Percentiles rank a stretch among this genome's conserved stretches.
Evolutionary conservation across 805 yeast species (phyloP).

Genomic region (Candida sakaeoensis): DNA sequence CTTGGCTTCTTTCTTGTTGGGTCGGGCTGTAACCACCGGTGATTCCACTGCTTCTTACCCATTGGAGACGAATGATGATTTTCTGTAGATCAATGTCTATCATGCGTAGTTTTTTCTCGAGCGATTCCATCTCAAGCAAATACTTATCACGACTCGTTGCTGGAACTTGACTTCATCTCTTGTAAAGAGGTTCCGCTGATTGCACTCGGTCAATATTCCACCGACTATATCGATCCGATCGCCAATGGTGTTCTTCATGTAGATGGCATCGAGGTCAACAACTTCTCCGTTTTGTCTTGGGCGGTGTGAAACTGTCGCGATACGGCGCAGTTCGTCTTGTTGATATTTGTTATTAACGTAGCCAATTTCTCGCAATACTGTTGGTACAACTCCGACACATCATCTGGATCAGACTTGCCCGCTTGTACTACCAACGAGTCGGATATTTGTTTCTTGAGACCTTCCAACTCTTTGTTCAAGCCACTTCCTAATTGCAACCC

Average conservation of each 20-base stretch:
- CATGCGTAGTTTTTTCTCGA: not conserved
- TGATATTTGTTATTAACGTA: not conserved
- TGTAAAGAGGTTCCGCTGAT: too few relatives aligned
- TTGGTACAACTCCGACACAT: not conserved
- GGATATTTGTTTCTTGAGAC: not conserved
- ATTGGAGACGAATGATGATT: constrained; percentile 99
- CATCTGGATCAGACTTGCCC: not conserved
- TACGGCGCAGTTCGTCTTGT: not conserved
- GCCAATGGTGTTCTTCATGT: too few relatives aligned
- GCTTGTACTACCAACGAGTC: not conserved
- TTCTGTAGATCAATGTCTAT: not conserved
- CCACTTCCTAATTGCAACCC: constrained; percentile 2
- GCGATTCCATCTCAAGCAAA: not conserved
- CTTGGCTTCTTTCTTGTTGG: constrained; percentile 92
- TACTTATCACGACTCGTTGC: not conserved
- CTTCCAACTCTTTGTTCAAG: not conserved
- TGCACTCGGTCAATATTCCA: too few relatives aligned
- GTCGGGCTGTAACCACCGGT: constrained; percentile 98
- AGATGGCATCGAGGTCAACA: constrained; percentile 1
- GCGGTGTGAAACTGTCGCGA: not conserved
- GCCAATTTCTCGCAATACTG: not conserved
- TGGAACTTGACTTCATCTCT: constrained; percentile 1
- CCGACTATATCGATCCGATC: too few relatives aligned
- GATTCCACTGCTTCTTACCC: constrained; percentile 99
- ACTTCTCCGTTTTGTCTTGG: not conserved